These are phyloP conservation scores for Phoma herbarum DNA, from an alignment of 2,329 filamentous ascomycete species.

Conservation along the genomic window DNA sequence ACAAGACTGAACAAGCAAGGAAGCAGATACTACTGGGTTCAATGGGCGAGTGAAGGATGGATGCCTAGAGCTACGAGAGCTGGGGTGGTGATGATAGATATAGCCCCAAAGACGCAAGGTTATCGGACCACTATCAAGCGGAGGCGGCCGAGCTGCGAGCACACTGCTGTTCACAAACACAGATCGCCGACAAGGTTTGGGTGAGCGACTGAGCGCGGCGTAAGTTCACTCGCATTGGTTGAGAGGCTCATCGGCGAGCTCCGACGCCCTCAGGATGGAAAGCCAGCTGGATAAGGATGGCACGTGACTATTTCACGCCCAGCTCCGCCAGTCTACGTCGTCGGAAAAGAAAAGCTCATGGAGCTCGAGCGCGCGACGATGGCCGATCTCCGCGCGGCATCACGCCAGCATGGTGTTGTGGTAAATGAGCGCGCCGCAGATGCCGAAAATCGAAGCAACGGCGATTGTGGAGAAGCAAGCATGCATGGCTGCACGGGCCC, in stretches of 20 bases:
- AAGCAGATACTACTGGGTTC: constrained; percentile 5
- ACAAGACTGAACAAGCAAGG: background rate
- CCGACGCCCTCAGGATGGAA: constrained; percentile 31
- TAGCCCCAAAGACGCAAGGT: constrained; percentile 36
- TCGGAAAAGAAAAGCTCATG: constrained; percentile 15
- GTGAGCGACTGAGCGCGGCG: constrained; percentile 33
- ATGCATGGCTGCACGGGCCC: constrained; percentile 11
- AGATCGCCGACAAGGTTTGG: constrained; percentile 37
- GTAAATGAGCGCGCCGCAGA: constrained; percentile 13
- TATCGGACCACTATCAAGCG: constrained; percentile 43
- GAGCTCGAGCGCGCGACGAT: constrained; percentile 19
- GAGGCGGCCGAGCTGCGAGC: constrained; percentile 44
- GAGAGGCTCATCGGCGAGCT: constrained; percentile 47
- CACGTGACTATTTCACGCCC: constrained; percentile 38
- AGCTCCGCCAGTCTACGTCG: constrained; percentile 26
- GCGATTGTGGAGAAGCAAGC: constrained; percentile 12
- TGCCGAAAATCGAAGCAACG: constrained; percentile 12
- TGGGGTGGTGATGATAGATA: constrained; percentile 39
- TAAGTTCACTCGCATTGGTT: constrained; percentile 39
- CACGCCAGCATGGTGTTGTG: constrained; percentile 38
- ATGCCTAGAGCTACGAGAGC: constrained; percentile 26
- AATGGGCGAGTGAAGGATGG: constrained; percentile 20
- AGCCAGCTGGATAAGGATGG: constrained; percentile 32
- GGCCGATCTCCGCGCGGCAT: constrained; percentile 28
- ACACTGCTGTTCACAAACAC: constrained; percentile 36